Conservation (phyloP, 2,329 filamentous ascomycete species). For the Verticillium tricorpus region DNA sequence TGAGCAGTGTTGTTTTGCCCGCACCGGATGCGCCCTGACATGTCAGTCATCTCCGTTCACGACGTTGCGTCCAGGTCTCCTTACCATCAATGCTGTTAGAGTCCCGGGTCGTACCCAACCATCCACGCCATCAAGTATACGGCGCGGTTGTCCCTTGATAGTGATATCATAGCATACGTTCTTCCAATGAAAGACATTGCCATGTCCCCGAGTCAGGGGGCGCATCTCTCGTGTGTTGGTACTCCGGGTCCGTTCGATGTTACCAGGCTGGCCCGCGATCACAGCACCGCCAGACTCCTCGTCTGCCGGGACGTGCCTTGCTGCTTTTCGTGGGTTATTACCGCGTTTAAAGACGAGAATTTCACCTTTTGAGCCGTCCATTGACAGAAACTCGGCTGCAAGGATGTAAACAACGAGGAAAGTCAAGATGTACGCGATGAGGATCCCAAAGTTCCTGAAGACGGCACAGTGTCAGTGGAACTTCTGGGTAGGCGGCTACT, state of each 20-base stretch:
- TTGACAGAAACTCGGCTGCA: conserved; percentile 39
- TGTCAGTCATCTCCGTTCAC: background rate
- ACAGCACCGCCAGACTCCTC: background rate
- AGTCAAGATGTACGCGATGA: conserved; percentile 46
- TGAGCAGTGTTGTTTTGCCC: conserved; percentile 50
- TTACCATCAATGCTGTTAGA: conserved; percentile 58
- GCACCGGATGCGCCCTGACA: conserved; percentile 11
- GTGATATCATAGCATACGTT: conserved; percentile 67
- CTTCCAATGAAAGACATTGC: conserved; percentile 59
- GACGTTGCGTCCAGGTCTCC: conserved; percentile 34
- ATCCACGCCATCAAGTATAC: conserved; percentile 62
- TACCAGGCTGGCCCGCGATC: background rate
- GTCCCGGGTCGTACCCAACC: conserved; percentile 70
- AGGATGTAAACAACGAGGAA: conserved; percentile 44
- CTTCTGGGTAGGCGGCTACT: background rate
- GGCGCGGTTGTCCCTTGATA: conserved; percentile 56
- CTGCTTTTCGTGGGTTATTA: background rate
- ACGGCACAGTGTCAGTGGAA: conserved; percentile 34
- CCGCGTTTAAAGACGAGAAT: conserved; percentile 54
- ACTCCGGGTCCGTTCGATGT: too few species aligned
- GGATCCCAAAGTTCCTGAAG: conserved; percentile 50
- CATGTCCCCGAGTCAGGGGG: background rate
- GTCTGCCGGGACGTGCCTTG: background rate
- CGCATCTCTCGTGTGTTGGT: too few species aligned
- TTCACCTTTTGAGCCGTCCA: conserved; percentile 56